A percentile compares a stretch with the other conserved stretches of the same genome.
phyloP scores from a whole-genome alignment of 352 stramenopile species.

The Hyphochytrium catenoides region DNA sequence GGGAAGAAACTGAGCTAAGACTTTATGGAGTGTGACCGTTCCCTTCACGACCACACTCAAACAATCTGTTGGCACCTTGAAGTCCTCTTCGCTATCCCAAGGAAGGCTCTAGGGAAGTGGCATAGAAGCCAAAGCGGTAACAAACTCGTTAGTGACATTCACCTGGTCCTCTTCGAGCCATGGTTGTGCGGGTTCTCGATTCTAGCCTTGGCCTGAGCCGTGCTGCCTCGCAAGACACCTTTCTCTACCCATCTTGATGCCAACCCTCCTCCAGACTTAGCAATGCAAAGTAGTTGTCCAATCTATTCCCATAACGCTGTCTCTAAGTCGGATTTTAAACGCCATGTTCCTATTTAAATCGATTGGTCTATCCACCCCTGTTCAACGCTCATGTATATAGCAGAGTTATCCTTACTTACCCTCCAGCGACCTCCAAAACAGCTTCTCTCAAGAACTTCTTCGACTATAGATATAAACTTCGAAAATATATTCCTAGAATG shows the following conservation, averaged over 20 bases:
- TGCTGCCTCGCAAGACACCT: too few relatives aligned
- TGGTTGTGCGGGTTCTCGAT: too few relatives aligned
- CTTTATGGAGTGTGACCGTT: constrained; percentile 81
- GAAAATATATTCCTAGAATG: constrained; percentile 91
- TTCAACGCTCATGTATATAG: too few relatives aligned
- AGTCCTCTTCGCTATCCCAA: constrained; percentile 14
- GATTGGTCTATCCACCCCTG: too few relatives aligned
- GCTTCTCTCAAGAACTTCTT: constrained; percentile 86
- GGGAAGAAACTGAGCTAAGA: constrained; percentile 73
- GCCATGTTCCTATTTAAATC: too few relatives aligned
- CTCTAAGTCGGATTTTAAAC: too few relatives aligned
- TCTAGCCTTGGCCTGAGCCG: too few relatives aligned
- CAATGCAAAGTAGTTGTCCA: too few relatives aligned
- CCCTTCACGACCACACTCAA: constrained; percentile 81
- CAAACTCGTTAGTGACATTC: neutral
- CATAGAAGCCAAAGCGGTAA: constrained; percentile 12
- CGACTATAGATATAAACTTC: constrained; percentile 92
- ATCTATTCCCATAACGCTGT: constrained; percentile 8
- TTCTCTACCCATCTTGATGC: too few relatives aligned
- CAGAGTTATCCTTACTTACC: too few relatives aligned
- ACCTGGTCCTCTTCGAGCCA: too few relatives aligned
- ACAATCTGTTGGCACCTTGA: constrained; percentile 34
- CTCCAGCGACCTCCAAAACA: constrained; percentile 37
- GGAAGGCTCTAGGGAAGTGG: constrained; percentile 20
- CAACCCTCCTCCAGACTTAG: too few relatives aligned